These are phyloP conservation scores for Juglanconis juglandina DNA, from an alignment of 2,329 filamentous ascomycete genomes.

Conservation along the genomic window DNA sequence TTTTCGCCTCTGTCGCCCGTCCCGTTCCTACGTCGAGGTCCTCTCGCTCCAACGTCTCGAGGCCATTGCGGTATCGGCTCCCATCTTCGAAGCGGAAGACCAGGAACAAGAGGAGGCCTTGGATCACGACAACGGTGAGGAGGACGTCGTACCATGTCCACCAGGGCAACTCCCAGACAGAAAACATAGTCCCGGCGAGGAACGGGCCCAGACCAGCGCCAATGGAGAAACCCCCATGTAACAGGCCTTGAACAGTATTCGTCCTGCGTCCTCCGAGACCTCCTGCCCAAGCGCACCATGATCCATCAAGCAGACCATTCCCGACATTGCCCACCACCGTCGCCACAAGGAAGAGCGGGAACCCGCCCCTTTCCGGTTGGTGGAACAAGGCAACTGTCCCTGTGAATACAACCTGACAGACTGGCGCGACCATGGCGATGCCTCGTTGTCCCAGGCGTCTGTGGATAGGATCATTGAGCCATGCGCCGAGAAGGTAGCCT, in stretches of 20 bases:
- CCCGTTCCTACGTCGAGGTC: neutral
- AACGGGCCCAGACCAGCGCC: constrained; percentile 37
- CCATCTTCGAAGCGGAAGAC: constrained; percentile 37
- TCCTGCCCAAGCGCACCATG: constrained; percentile 44
- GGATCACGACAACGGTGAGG: constrained; percentile 23
- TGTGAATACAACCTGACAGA: constrained; percentile 33
- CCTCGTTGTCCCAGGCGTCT: constrained; percentile 37
- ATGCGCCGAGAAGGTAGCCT: constrained; percentile 42
- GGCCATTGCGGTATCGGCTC: constrained; percentile 26
- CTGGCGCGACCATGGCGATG: constrained; percentile 37
- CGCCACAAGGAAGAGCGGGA: constrained; percentile 29
- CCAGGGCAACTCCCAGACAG: constrained; percentile 28
- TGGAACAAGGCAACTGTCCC: constrained; percentile 24
- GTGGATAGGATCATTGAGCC: constrained; percentile 37
- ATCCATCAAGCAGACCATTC: constrained; percentile 38
- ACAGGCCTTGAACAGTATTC: constrained; percentile 36
- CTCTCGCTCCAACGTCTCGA: neutral
- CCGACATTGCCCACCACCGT: constrained; percentile 34
- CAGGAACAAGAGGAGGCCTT: constrained; percentile 23
- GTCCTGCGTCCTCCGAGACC: constrained; percentile 31
- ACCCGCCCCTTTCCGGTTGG: constrained; percentile 21
- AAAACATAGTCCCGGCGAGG: constrained; percentile 30
- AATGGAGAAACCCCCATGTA: constrained; percentile 38
- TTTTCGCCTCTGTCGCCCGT: constrained; percentile 5
- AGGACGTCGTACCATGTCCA: constrained; percentile 37